These are phyloP conservation scores for Candida pini DNA, from an alignment of 805 yeast species.

Conservation along the genomic window DNA sequence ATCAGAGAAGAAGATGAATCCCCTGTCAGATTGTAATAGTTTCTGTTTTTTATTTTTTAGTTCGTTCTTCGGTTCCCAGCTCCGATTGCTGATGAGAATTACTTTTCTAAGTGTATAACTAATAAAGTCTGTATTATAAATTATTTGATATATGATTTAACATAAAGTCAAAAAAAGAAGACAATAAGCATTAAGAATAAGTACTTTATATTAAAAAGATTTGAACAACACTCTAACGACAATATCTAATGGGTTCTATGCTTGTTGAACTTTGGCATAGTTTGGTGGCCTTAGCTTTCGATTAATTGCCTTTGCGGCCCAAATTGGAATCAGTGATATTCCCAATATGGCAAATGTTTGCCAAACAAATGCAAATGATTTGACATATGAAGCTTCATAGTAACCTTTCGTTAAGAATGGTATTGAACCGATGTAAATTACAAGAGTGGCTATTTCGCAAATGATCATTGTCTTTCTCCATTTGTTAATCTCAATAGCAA, in stretches of 20 bases:
- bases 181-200: too few species aligned
- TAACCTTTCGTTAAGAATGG: slow-evolving; percentile 90
- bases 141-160: too few species aligned
- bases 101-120: too few species aligned
- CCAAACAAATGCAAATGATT: slow-evolving; percentile 59
- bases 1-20: slow-evolving; percentile 1
- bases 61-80: too few species aligned
- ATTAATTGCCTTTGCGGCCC: slow-evolving; percentile 74
- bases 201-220: too few species aligned
- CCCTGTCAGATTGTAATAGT: background rate
- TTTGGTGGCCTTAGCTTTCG: slow-evolving; percentile 86
- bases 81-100: too few species aligned
- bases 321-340: slow-evolving; percentile 79
- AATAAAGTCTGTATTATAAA: too few species aligned
- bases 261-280: slow-evolving; percentile 93
- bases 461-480: slow-evolving; percentile 80
- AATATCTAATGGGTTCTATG: slow-evolving; percentile 28
- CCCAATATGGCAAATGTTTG: slow-evolving; percentile 58
- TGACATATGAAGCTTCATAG: slow-evolving; percentile 64
- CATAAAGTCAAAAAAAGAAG: too few species aligned
- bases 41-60: too few species aligned
- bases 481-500: slow-evolving; percentile 84
- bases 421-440: slow-evolving; percentile 62
- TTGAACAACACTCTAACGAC: too few species aligned
- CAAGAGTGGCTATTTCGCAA: slow-evolving; percentile 65